Conservation (phyloP, 306 rosid species). For the peach (Prunus persica) region Prunus_persica_NCBIv2 NC_034015.1:12230001-12230500, state of each 20-base stretch:
- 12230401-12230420: background rate
- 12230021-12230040: conserved; percentile 85
- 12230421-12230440: background rate
- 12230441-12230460: background rate
- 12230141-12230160: background rate
- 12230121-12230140: background rate
- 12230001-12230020: conserved; percentile 98
- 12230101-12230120: background rate
- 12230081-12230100: background rate
- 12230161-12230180: background rate
- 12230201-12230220: background rate
- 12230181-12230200: background rate
- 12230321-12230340: background rate
- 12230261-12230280: background rate
- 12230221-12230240: background rate
- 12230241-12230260: background rate
- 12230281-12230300: background rate
- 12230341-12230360: background rate
- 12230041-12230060: background rate
- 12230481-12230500: background rate
- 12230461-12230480: background rate
- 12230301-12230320: background rate
- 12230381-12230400: background rate
- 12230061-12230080: background rate
- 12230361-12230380: background rate